These are phyloP conservation scores for Triglochin maritima DNA, from an alignment of 106 monocot species.

Conservation along the genomic window DNA sequence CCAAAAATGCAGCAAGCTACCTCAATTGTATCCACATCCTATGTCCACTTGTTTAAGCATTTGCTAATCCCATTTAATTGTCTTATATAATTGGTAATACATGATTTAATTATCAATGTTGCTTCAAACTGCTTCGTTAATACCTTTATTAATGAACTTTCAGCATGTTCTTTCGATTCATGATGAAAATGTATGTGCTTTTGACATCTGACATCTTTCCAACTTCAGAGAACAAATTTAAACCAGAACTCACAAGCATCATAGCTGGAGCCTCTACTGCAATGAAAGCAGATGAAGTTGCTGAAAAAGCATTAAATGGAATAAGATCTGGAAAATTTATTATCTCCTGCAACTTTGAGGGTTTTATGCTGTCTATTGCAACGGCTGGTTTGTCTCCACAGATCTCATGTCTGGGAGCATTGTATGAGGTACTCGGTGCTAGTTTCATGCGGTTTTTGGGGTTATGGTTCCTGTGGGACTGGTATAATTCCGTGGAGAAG, in stretches of 20 bases:
- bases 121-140: too few species aligned
- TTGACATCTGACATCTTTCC: neutral
- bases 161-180: neutral
- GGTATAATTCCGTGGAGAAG: slow-evolving; percentile 42
- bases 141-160: neutral
- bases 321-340: slow-evolving; percentile 43
- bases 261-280: slow-evolving; percentile 31
- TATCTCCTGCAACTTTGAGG: slow-evolving; percentile 53
- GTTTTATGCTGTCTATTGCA: slow-evolving; percentile 48
- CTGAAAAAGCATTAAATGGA: slow-evolving; percentile 38
- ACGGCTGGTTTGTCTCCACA: slow-evolving; percentile 58
- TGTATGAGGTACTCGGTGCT: slow-evolving; percentile 43
- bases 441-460: slow-evolving; percentile 56
- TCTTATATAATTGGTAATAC: too few species aligned
- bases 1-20: too few species aligned
- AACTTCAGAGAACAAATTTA: slow-evolving; percentile 34
- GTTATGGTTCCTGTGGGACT: slow-evolving; percentile 36
- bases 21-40: too few species aligned
- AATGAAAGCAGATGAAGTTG: slow-evolving; percentile 61
- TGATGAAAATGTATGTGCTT: neutral
- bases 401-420: slow-evolving; percentile 36
- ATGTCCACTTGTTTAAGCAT: too few species aligned
- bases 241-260: slow-evolving; percentile 42
- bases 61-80: too few species aligned
- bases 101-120: too few species aligned